These are phyloP conservation scores for Globisporangium megalacanthum DNA, from an alignment of 352 stramenopile genomes.

Conservation along the genomic window DNA sequence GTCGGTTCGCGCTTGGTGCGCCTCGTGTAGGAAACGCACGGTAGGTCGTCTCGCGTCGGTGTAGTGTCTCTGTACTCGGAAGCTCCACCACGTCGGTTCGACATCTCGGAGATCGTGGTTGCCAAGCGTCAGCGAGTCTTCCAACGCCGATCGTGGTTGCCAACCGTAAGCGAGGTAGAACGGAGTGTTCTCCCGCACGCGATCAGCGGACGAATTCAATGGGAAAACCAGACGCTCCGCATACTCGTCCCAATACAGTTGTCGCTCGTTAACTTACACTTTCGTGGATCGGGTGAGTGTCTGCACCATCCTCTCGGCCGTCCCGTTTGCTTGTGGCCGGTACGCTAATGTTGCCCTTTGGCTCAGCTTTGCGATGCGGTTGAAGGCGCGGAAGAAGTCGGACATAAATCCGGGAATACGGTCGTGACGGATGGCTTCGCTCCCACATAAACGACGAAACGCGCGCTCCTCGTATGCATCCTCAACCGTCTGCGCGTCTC, in stretches of 20 bases:
- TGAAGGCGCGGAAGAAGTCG: constrained; percentile 18
- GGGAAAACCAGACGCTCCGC: constrained; percentile 18
- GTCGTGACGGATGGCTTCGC: constrained; percentile 18
- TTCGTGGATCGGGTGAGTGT: no score
- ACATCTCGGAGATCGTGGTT: not conserved
- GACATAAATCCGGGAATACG: constrained; percentile 22
- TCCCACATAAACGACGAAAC: constrained; percentile 15
- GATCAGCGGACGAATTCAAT: constrained; percentile 9
- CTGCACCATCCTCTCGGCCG: constrained; percentile 19
- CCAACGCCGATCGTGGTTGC: constrained; percentile 6
- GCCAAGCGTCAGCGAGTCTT: constrained; percentile 2
- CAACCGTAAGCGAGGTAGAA: no score
- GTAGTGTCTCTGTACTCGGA: constrained; percentile 9
- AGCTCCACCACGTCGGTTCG: constrained; percentile 5
- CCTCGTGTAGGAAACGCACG: not conserved
- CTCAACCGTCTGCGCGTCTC: constrained; percentile 15
- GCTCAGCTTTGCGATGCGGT: constrained; percentile 11
- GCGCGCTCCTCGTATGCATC: constrained; percentile 19
- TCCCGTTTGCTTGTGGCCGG: constrained; percentile 17
- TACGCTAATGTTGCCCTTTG: constrained; percentile 13
- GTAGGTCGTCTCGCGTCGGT: not conserved
- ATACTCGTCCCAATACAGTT: constrained; percentile 24
- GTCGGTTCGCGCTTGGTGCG: not conserved
- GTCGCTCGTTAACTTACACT: constrained; percentile 15
- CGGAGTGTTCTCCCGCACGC: no score